phyloP scores from a whole-genome alignment of 1,284 basidiomycete species.

The Trametes hirsuta region DNA sequence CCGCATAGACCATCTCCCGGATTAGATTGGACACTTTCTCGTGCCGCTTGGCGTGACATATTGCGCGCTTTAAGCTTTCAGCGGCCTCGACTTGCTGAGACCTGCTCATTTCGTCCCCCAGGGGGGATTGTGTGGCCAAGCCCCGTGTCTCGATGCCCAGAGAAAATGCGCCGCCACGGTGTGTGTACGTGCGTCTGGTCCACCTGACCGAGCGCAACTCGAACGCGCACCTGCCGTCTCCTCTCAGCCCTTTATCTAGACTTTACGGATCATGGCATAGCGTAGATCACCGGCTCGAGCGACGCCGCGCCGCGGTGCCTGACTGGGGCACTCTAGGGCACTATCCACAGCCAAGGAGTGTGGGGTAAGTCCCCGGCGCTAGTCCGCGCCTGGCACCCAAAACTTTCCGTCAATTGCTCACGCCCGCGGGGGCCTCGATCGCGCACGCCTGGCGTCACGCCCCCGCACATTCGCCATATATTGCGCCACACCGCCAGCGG shows the following conservation, averaged over 20 bases:
- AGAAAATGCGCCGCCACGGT: no score
- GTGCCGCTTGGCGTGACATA: not conserved
- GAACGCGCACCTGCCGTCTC: no score
- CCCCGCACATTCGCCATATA: not conserved
- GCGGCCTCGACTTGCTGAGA: no score
- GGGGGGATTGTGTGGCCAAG: no score
- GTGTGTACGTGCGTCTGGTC: no score
- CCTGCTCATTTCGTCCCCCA: no score
- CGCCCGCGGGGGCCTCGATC: slow-evolving; percentile 4
- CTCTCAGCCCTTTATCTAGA: no score
- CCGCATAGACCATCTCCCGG: slow-evolving; percentile 1
- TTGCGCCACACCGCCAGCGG: slow-evolving; percentile 8
- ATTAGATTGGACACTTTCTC: not conserved
- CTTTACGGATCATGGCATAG: no score
- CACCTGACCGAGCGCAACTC: no score
- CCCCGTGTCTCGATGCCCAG: no score
- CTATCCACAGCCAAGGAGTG: slow-evolving; percentile 5
- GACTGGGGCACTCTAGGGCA: not conserved
- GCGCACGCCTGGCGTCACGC: not conserved
- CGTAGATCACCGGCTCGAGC: not conserved
- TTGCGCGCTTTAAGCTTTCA: not conserved
- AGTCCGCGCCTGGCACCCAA: not conserved
- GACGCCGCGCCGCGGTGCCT: not conserved
- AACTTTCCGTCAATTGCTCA: not conserved
- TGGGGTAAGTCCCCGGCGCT: slow-evolving; percentile 15